Evolutionary conservation across 1,139 yeast genomes (phyloP).

Genomic region (Blastobotrys illinoisensis): DNA sequence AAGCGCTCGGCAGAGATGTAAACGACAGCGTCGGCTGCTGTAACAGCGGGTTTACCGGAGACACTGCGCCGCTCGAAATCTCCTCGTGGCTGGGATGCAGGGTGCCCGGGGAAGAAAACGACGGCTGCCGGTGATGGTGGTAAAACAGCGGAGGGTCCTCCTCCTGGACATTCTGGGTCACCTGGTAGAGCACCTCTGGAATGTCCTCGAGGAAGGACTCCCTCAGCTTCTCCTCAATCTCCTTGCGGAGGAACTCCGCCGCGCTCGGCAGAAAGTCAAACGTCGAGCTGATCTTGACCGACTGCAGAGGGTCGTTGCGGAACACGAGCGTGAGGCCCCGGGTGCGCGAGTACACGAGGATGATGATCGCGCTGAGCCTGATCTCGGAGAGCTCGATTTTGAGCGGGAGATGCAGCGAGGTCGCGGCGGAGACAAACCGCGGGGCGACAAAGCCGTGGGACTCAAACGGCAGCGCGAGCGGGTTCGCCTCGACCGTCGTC

Average conservation of each 20-base stretch:
- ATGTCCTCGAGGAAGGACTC: constrained; percentile 72
- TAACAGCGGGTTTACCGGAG: background rate
- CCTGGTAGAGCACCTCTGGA: constrained; percentile 67
- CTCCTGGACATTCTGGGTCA: constrained; percentile 25
- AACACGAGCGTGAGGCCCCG: constrained; percentile 70
- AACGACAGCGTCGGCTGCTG: background rate
- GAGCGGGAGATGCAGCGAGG: constrained; percentile 60
- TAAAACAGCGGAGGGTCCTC: constrained; percentile 1
- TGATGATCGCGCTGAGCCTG: constrained; percentile 60
- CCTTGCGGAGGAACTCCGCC: constrained; percentile 60
- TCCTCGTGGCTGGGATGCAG: background rate
- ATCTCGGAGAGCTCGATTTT: constrained; percentile 59
- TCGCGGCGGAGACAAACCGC: constrained; percentile 48
- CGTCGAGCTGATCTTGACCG: constrained; percentile 66
- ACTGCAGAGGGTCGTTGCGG: constrained; percentile 69
- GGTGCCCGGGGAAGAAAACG: no score
- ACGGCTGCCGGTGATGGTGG: background rate
- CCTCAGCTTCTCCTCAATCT: constrained; percentile 63
- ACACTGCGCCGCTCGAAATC: background rate
- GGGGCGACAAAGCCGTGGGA: constrained; percentile 41
- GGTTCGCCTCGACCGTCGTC: constrained; percentile 63
- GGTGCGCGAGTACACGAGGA: constrained; percentile 61
- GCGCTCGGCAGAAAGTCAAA: constrained; percentile 72
- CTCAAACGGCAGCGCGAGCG: constrained; percentile 50
- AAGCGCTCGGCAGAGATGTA: background rate